A percentile compares a stretch with the other conserved stretches of the same genome.
Evolutionary conservation across 495 filamentous ascomycete genomes (phyloP).

Genomic region (Neurospora sp.): DNA sequence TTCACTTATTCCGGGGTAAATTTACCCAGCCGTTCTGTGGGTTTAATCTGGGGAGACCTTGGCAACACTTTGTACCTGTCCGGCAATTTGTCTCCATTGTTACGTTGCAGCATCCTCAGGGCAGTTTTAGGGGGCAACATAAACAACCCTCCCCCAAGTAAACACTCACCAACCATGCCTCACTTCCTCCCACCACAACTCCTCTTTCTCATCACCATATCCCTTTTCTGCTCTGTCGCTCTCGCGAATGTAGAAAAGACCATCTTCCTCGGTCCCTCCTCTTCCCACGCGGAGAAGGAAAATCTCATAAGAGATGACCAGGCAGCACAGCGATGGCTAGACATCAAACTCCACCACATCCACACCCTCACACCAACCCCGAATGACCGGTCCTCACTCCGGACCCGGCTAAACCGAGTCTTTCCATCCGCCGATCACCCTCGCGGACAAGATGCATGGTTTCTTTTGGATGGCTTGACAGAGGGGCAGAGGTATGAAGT

Average conservation of each 20-base stretch:
- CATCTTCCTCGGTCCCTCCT: conserved; percentile 69
- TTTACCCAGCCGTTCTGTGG: neutral
- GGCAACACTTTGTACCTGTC: too few relatives aligned
- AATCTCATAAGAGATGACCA: neutral
- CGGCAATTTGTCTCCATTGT: neutral
- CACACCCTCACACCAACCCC: conserved; percentile 47
- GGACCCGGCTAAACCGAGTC: conserved; percentile 51
- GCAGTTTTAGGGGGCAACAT: neutral
- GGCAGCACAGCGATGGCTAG: neutral
- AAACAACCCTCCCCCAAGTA: neutral
- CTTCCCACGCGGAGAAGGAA: conserved; percentile 25
- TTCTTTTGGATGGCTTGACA: conserved; percentile 65
- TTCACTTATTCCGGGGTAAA: neutral
- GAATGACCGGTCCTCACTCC: conserved; percentile 35
- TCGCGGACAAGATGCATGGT: conserved; percentile 66
- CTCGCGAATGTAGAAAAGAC: conserved; percentile 79
- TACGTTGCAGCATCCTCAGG: neutral
- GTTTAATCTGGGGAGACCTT: neutral
- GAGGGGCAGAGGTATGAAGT: conserved; percentile 79
- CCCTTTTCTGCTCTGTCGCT: neutral
- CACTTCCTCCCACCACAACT: neutral
- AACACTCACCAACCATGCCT: neutral
- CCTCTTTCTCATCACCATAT: conserved; percentile 1
- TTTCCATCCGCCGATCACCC: conserved; percentile 49
- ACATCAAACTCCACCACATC: conserved; percentile 30